Base-by-base conservation (phyloP, 2,329 filamentous ascomycete genomes). In the Lithohypha guttulata region DNA sequence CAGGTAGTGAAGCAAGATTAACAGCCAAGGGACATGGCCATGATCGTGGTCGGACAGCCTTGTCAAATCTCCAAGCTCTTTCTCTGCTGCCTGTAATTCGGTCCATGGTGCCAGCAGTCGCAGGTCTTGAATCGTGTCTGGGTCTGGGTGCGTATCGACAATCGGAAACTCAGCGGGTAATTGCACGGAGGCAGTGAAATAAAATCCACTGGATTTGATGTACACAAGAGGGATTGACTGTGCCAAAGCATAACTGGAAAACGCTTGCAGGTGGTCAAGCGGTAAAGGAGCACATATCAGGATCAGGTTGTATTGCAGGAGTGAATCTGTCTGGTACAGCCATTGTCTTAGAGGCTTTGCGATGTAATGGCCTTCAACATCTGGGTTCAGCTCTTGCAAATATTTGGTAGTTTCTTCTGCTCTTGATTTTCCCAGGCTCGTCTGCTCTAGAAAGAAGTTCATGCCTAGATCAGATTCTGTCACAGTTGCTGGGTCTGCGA, bases 401-500 rank as follows among this genome's bases (percentile, higher is more conserved):
- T 89, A 69, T 45, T 79, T 77, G 42, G 80, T 79, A 39, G 81
- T 83, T 55, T 82, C 79, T 57, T 85, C 73, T 2, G 89, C 84
- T 50, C 91, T 77, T 18, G 77, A 77, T 53, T 78, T 79, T 38
- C 86, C 87, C 25, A 93, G 58, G 48, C 77, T 81, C 34, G 70
- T 66, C 51, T 91, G 77, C 45, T 94, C 84, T 0, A 98, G 69
- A 55, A 98, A 98, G 70, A 98, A 98, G 63, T 98, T 98, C 46
- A 95, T 81, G 3, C 93, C 91, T 27, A 98, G 67, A 54, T 98
- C 91, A 28, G 77, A 70, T 50, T 93, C 80, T 1, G 67, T 69
- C n/a, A 98, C 87, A 2, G 71, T 59, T 1, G 77, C 74, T 5
- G 81, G 77, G 54, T 98, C 91, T 37, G 82, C 80, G 45, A 98